Conservation (phyloP, 2,329 filamentous ascomycete species). For the Xylariomycetidae sp. region DNA sequence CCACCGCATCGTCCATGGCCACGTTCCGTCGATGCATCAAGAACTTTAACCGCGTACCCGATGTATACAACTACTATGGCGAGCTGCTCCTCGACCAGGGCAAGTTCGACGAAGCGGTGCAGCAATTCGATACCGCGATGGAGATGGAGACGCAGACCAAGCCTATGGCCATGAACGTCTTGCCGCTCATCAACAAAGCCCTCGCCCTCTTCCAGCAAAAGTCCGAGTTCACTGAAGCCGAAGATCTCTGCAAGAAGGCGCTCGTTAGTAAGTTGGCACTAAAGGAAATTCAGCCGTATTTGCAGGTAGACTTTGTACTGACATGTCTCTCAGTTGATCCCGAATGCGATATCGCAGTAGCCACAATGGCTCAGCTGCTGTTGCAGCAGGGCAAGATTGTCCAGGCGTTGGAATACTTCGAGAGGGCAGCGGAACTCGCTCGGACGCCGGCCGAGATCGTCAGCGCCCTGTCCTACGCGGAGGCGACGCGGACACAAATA, state of each 20-base stretch:
- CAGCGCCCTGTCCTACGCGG: slow-evolving; percentile 93
- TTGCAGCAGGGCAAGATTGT: slow-evolving; percentile 97
- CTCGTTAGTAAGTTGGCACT: slow-evolving; percentile 77
- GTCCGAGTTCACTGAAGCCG: slow-evolving; percentile 88
- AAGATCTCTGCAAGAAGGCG: slow-evolving; percentile 95
- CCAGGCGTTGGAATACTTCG: slow-evolving; percentile 93
- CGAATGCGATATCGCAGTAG: slow-evolving; percentile 97
- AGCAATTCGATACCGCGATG: slow-evolving; percentile 97
- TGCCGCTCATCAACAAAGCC: slow-evolving; percentile 97
- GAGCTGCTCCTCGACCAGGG: slow-evolving; percentile 94
- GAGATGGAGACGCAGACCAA: slow-evolving; percentile 96
- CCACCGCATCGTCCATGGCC: slow-evolving; percentile 94
- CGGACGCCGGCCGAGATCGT: slow-evolving; percentile 93
- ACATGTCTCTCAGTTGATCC: slow-evolving; percentile 67
- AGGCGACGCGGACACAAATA: slow-evolving; percentile 92
- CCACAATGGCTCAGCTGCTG: slow-evolving; percentile 95
- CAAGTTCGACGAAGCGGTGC: slow-evolving; percentile 90
- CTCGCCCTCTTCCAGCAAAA: slow-evolving; percentile 97
- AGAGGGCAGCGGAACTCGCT: slow-evolving; percentile 89
- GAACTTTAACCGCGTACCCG: slow-evolving; percentile 93
- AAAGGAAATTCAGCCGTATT: no score
- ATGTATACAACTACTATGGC: slow-evolving; percentile 99
- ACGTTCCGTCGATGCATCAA: slow-evolving; percentile 97
- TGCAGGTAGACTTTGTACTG: slow-evolving; percentile 29
- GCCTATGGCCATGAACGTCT: slow-evolving; percentile 92